A percentile compares a stretch with the other conserved stretches of the same genome.
These are phyloP conservation scores for Blastocrithidia nonstop DNA, from an alignment of 208 protist genomes.

Conservation along the genomic window DNA sequence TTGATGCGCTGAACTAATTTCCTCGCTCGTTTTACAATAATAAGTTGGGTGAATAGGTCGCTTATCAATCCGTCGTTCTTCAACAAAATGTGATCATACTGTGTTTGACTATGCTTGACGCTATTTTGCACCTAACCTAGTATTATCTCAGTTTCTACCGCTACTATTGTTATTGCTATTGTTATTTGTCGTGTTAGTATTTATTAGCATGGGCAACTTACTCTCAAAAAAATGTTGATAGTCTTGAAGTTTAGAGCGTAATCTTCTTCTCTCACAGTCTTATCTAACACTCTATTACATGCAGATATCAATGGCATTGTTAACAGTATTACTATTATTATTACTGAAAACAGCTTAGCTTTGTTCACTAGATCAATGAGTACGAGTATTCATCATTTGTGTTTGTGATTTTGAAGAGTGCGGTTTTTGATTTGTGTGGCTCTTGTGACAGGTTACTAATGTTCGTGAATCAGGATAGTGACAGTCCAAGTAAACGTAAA, in stretches of 20 bases:
- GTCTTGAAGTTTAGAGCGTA: neutral
- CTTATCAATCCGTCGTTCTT: slow-evolving; percentile 32
- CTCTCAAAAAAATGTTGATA: neutral
- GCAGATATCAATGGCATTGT: neutral
- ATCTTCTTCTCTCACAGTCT: no score
- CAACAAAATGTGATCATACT: no score
- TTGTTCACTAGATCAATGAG: no score
- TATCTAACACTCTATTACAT: no score
- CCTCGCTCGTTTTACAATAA: slow-evolving; percentile 11
- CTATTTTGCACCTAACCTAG: no score
- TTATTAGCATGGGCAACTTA: neutral
- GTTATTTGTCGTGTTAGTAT: neutral
- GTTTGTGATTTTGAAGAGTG: no score
- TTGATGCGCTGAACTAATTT: slow-evolving; percentile 6
- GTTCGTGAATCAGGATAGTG: slow-evolving; percentile 24
- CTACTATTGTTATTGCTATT: no score
- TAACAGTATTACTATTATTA: neutral
- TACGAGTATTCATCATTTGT: no score
- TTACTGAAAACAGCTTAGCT: neutral
- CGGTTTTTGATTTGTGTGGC: no score
- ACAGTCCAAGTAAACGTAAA: slow-evolving; percentile 55
- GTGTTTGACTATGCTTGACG: no score
- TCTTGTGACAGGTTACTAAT: no score
- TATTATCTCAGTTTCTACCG: no score
- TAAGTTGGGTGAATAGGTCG: slow-evolving; percentile 66